These are phyloP conservation scores for Bothriochloa decipiens DNA, from an alignment of 176 grass and related monocot genomes.

Conservation along the genomic window DNA sequence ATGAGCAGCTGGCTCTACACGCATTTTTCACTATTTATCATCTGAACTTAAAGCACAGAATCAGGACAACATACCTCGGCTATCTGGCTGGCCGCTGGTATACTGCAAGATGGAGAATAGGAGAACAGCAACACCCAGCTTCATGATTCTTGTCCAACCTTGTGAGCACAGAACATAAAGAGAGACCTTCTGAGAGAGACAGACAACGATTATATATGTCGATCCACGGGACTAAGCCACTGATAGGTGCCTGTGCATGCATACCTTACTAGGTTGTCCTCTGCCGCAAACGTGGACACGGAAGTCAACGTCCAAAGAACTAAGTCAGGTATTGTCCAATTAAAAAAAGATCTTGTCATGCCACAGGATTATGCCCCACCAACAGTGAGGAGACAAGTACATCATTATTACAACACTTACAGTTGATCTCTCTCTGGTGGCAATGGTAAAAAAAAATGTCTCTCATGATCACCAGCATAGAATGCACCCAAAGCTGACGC, in stretches of 20 bases:
- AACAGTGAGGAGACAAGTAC: conserved; percentile 15
- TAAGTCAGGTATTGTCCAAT: not conserved
- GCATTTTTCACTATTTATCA: not conserved
- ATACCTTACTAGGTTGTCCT: not conserved
- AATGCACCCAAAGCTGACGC: not conserved
- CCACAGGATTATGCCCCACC: not conserved
- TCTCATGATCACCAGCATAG: not conserved
- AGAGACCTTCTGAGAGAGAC: conserved; percentile 15
- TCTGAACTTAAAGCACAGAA: not conserved
- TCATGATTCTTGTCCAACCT: conserved; percentile 27
- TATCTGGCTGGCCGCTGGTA: conserved; percentile 35
- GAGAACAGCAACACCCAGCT: conserved; percentile 26
- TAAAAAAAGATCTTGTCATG: not conserved
- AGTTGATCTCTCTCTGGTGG: conserved; percentile 14
- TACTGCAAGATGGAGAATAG: conserved; percentile 35
- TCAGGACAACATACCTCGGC: not conserved
- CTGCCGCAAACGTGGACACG: not conserved
- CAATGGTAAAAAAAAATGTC: not conserved
- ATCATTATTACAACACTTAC: not conserved
- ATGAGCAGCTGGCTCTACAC: not conserved
- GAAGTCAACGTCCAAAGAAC: conserved; percentile 27
- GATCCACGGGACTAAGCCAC: not conserved
- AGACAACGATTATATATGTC: not conserved
- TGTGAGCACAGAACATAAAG: conserved; percentile 15
- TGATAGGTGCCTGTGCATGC: not conserved